Percentiles rank a stretch among this genome's conserved stretches.
These are phyloP conservation scores for Solanum habrochaites DNA, from an alignment of 257 asterid genomes.

Conservation along the genomic window DNA sequence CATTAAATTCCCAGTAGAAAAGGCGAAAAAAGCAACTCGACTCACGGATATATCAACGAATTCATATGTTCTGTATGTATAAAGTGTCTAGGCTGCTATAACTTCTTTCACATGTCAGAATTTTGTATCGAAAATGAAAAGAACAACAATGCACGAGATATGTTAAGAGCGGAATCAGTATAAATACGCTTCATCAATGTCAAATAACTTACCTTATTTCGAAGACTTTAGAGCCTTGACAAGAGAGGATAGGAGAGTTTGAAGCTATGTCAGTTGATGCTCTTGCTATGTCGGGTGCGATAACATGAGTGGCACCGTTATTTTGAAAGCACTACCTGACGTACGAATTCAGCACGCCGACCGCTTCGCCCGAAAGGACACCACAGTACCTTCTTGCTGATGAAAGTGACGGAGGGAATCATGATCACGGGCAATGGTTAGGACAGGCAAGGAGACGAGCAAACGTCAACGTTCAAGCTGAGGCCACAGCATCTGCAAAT, in stretches of 20 bases:
- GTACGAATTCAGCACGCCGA: too few species aligned
- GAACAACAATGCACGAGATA: not conserved
- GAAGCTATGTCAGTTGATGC: conserved; percentile 12
- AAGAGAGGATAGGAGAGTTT: not conserved
- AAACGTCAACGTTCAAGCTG: not conserved
- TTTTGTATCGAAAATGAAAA: not conserved
- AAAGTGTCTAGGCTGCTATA: not conserved
- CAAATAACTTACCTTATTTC: not conserved
- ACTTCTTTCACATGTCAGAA: not conserved
- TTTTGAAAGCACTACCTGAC: too few species aligned
- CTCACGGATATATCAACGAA: not conserved
- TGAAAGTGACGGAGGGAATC: not conserved
- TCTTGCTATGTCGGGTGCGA: conserved; percentile 20
- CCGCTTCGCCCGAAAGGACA: too few species aligned
- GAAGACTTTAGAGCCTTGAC: not conserved
- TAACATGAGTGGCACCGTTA: not conserved
- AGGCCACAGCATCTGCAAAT: not conserved
- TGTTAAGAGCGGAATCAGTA: not conserved
- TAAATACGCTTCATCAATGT: not conserved
- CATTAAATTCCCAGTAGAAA: not conserved
- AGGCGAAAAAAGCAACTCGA: not conserved
- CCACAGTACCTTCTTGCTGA: conserved; percentile 8
- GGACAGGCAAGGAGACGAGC: not conserved
- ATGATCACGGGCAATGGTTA: not conserved
- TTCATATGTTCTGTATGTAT: not conserved